Base-by-base conservation (phyloP, 2,329 filamentous ascomycete genomes). In the Pseudocercospora ulei region DNA sequence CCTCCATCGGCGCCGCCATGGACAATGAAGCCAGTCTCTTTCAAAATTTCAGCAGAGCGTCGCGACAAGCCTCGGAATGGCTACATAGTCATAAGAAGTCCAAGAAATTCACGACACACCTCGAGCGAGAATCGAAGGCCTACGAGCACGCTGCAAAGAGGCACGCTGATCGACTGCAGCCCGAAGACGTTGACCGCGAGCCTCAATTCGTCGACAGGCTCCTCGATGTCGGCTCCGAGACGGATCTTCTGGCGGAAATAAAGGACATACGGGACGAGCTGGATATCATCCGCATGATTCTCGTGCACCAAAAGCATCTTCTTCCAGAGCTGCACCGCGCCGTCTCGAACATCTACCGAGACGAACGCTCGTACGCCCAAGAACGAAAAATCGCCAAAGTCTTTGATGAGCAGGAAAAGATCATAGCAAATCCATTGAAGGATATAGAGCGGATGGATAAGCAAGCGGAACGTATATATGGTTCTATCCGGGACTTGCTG, bases 221-320 rank as follows among this genome's bases (percentile, higher is more conserved):
- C 3, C 65, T 76, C 1, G 72, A 78, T 38, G 78, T 79, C 35
- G 69, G 71, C 24, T 62, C 66, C 3, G 75, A 80, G 53, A 78
- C 75, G 0, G 66, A 72, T 34, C 63, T 80, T 0, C 63, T 80
- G 0, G 68, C 72, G 0, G 76, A 80, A 49, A 73, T 73, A 30
- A 80, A 80, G 53, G 76, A 81, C 50, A 78, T 80, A 37, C 69
- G 74, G 12, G 76, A 81, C 50, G 76, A 81, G 56, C 67, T 80
- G 12, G 73, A 73, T 51, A 80, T 80, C 60, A 70, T 81, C 18
- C 57, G 56, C 3, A 69, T 68, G 37, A 65, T 75, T 0, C 58
- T 75, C 1, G 63, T 68, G 30, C 63, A 71, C 20, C 72, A 75
- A 46, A 52, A 62, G 3, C 56, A 60, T 18, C 65, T 72, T 0